phyloP scores from a whole-genome alignment of 805 yeast genomes.

The Priceomyces medius region DNA sequence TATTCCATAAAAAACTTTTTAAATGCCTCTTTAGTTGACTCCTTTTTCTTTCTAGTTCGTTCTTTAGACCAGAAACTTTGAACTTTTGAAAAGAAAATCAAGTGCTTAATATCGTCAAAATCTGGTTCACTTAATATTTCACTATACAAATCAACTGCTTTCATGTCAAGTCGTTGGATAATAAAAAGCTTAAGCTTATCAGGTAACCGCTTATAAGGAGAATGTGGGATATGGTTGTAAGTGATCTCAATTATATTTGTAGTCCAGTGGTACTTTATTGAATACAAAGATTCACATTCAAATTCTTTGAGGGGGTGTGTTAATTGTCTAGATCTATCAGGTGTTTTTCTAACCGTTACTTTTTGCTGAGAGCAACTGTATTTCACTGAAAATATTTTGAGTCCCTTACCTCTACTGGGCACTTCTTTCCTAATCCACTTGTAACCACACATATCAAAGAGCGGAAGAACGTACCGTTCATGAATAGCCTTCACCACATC shows the following conservation, averaged over 20 bases:
- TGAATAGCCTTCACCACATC: constrained; percentile 12
- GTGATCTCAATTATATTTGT: constrained; percentile 12
- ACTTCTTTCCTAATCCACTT: constrained; percentile 19
- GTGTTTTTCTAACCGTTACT: constrained; percentile 3
- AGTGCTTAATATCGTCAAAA: constrained; percentile 13
- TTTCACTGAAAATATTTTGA: constrained; percentile 16
- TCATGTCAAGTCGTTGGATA: constrained; percentile 15
- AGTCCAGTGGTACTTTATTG: constrained; percentile 16
- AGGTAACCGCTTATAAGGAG: constrained; percentile 17
- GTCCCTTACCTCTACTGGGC: constrained; percentile 16
- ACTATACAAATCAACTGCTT: constrained; percentile 16
- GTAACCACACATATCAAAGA: constrained; percentile 14
- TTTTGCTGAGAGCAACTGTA: constrained; percentile 18
- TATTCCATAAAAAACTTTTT: constrained; percentile 12
- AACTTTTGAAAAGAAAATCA: constrained; percentile 16
- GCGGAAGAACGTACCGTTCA: constrained; percentile 15
- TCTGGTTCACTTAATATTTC: constrained; percentile 12
- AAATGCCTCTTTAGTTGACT: constrained; percentile 18
- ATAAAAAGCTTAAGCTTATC: constrained; percentile 17
- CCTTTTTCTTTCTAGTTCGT: constrained; percentile 14
- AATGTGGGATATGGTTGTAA: constrained; percentile 13
- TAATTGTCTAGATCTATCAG: constrained; percentile 11
- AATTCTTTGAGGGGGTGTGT: constrained; percentile 17
- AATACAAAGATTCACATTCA: constrained; percentile 15
- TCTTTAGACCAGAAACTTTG: constrained; percentile 21